Evolutionary conservation across 257 asterid genomes (phyloP), one percentile per base, ranked within the genome.

Genomic region (Primulina huaijiensis): DNA sequence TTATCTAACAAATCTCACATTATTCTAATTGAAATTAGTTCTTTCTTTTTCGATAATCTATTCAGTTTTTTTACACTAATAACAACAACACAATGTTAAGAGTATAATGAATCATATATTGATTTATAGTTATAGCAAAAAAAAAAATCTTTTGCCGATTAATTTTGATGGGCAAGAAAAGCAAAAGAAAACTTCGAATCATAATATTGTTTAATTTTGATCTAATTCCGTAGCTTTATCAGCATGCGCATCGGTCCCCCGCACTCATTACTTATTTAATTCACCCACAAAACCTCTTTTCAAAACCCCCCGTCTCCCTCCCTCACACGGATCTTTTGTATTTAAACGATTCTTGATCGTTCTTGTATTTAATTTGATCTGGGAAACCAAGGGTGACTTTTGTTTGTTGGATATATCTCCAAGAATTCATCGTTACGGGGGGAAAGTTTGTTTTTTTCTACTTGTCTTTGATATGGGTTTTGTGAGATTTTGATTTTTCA

Each of bases 391-490:
- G 21, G 57, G 57, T 6, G 57, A 14, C 57, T 2, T 50, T 6
- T 50, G 21, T 6, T 58, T 50, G 57, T 6, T 23, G 33, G 21
- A 43, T 38, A 31, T 57, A 31, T 69, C 63, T 64, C 62, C 64
- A 25, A 60, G 35, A 46, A 38, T 76, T 72, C 74, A 55, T 69
- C 71, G 43, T 21, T 56, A 20, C 17, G 16, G 63, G 35, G 74
- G 72, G 25, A 23, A 75, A 27, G 78, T 69, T 35, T 69, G 33
- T 53, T 27, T 27, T 37, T 37, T 56, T 33, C 14, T 21, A 35
- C n/a, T 69, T 58, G 65, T 79, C 69, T 73, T 75, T 57, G 71
- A 57, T 58, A 60, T 72, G 75, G 78, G 72, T 27, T 71, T 64
- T 52, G 31, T 67, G 67, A 74, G 75, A 77, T 69, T 78, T 78